These are phyloP conservation scores for Fomitopsis betulina DNA, from an alignment of 1,284 basidiomycete species.

Conservation along the genomic window DNA sequence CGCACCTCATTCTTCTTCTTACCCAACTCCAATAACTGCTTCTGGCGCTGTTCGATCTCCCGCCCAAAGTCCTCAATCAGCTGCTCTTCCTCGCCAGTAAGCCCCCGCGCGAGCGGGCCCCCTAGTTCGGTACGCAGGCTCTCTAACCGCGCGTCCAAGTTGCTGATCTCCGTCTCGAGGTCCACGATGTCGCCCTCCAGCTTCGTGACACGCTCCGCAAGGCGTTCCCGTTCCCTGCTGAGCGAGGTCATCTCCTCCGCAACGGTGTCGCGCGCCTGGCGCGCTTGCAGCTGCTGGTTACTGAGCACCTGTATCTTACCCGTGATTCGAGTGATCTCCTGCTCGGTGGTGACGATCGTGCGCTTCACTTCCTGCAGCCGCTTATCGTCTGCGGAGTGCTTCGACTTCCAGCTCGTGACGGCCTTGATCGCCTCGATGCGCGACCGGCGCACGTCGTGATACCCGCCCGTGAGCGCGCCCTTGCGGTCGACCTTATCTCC, in stretches of 20 bases:
- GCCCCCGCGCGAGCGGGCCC: constrained; percentile 70
- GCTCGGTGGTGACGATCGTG: constrained; percentile 72
- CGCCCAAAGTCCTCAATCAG: constrained; percentile 69
- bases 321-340: constrained; percentile 77
- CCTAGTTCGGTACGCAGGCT: constrained; percentile 73
- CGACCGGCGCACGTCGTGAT: constrained; percentile 88
- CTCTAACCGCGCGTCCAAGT: constrained; percentile 52
- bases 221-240: constrained; percentile 68
- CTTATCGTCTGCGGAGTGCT: constrained; percentile 63
- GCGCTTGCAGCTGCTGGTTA: constrained; percentile 68
- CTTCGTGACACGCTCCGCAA: constrained; percentile 57
- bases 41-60: constrained; percentile 74
- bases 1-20: constrained; percentile 72
- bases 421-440: constrained; percentile 85
- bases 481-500: constrained; percentile 98
- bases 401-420: constrained; percentile 74
- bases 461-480: constrained; percentile 94
- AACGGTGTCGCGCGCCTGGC: constrained; percentile 66
- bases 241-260: constrained; percentile 61
- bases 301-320: constrained; percentile 74
- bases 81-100: constrained; percentile 72
- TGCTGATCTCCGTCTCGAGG: constrained; percentile 64
- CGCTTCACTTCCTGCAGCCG: constrained; percentile 73
- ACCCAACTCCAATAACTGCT: constrained; percentile 64
- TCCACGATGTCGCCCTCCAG: constrained; percentile 71